These are phyloP conservation scores for Aspergillus persii DNA, from an alignment of 2,329 filamentous ascomycete species.

Conservation along the genomic window DNA sequence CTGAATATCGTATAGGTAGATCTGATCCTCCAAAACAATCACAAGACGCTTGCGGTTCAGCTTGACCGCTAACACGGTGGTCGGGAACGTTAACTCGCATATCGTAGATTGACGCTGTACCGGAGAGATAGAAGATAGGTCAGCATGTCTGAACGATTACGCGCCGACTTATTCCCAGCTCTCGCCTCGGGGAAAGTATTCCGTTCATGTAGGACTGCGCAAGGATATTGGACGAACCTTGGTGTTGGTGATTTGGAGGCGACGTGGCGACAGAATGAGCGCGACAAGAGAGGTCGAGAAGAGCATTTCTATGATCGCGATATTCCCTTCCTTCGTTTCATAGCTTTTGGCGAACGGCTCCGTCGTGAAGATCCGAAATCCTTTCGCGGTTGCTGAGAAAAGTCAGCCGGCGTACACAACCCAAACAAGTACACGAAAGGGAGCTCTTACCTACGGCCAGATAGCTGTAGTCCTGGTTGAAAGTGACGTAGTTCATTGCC, in stretches of 20 bases:
- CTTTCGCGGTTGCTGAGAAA: conserved; percentile 75
- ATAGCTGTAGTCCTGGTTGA: conserved; percentile 98
- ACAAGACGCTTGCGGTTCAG: conserved; percentile 92
- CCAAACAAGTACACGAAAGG: conserved; percentile 6
- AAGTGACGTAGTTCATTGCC: conserved; percentile 96
- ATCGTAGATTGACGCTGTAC: conserved; percentile 73
- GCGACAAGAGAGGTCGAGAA: conserved; percentile 97
- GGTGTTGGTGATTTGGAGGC: conserved; percentile 95
- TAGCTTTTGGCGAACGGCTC: conserved; percentile 95
- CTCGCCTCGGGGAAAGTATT: not conserved
- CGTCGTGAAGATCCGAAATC: conserved; percentile 94
- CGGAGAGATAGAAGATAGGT: conserved; percentile 9
- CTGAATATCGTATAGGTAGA: conserved; percentile 97
- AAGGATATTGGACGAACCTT: conserved; percentile 60
- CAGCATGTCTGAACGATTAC: not conserved
- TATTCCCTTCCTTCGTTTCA: conserved; percentile 90
- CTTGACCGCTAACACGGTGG: conserved; percentile 89
- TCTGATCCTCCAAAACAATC: conserved; percentile 90
- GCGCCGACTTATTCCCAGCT: not conserved
- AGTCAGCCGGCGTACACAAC: conserved; percentile 15
- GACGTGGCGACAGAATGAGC: conserved; percentile 83
- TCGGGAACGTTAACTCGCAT: conserved; percentile 97
- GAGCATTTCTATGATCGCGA: conserved; percentile 96
- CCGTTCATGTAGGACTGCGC: conserved; percentile 2
- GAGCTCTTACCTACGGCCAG: conserved; percentile 76